Conservation (phyloP, 2,329 filamentous ascomycete species). For the Colletotrichum tanaceti region DNA sequence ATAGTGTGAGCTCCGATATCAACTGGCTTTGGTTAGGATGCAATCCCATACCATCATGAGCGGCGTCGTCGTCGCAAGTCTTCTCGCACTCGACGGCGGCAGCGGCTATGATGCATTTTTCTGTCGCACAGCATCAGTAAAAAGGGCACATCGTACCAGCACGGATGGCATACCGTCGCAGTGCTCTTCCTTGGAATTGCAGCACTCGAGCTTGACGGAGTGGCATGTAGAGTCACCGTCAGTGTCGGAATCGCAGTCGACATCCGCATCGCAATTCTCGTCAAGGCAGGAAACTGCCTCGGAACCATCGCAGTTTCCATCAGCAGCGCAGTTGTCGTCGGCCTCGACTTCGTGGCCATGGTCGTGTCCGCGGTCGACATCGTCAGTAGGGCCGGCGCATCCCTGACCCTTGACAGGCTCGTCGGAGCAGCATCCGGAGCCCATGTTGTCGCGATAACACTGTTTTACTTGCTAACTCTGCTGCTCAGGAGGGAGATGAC, state of each 20-base stretch:
- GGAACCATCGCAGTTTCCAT: conserved; percentile 15
- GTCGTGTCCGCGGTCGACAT: conserved; percentile 12
- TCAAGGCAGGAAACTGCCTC: conserved; percentile 19
- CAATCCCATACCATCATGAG: conserved; percentile 44
- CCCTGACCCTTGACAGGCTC: conserved; percentile 22
- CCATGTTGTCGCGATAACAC: conserved; percentile 27
- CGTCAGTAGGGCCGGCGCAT: conserved; percentile 15
- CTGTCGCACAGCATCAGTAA: conserved; percentile 40
- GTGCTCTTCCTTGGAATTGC: conserved; percentile 45
- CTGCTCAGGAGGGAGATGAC: neutral
- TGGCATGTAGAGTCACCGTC: conserved; percentile 27
- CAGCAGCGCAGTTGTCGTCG: conserved; percentile 17
- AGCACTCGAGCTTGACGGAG: conserved; percentile 44
- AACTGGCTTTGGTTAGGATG: conserved; percentile 8
- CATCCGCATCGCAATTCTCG: conserved; percentile 33
- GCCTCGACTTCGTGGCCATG: conserved; percentile 7
- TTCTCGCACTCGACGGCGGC: conserved; percentile 49
- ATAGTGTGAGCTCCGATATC: conserved; percentile 8
- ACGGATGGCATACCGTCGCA: conserved; percentile 43
- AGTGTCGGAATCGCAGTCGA: conserved; percentile 42
- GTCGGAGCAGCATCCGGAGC: conserved; percentile 40
- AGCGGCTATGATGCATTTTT: conserved; percentile 48
- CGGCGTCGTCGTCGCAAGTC: conserved; percentile 44
- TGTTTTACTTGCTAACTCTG: neutral
- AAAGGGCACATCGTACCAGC: neutral